Percentiles rank a stretch among this genome's conserved stretches.
Evolutionary conservation across 2,329 filamentous ascomycete genomes (phyloP).

Genomic region (Didymosphaeria variabile): DNA sequence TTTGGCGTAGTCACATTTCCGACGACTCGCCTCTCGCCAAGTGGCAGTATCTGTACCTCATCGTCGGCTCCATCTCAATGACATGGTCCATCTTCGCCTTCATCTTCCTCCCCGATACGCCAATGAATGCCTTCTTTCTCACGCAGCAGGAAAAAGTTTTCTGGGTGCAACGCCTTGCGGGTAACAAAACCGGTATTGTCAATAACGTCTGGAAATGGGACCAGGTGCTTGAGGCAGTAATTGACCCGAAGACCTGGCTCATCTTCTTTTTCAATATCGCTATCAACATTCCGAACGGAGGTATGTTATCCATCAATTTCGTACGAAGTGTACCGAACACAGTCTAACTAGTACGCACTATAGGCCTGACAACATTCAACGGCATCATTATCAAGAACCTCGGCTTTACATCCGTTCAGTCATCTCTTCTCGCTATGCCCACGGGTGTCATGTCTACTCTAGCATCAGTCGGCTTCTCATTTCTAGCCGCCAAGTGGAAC

Average conservation of each 20-base stretch:
- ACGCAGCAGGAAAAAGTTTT: constrained; percentile 50
- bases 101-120: constrained; percentile 25
- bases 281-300: constrained; percentile 12
- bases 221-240: constrained; percentile 4
- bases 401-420: constrained; percentile 5
- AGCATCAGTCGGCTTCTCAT: constrained; percentile 3
- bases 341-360: not conserved
- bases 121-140: constrained; percentile 27
- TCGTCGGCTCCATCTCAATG: constrained; percentile 34
- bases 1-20: constrained; percentile 54
- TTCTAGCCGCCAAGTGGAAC: constrained; percentile 8
- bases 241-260: constrained; percentile 14
- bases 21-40: constrained; percentile 9
- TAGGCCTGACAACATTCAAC: constrained; percentile 11
- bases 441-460: constrained; percentile 8
- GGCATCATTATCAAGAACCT: constrained; percentile 11
- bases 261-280: constrained; percentile 14
- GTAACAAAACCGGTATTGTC: constrained; percentile 30
- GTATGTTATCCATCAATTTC: constrained; percentile 37
- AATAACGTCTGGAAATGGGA: constrained; percentile 10
- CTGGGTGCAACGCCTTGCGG: constrained; percentile 62
- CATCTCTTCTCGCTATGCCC: constrained; percentile 10
- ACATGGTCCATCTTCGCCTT: constrained; percentile 28
- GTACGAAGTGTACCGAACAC: too few species aligned
- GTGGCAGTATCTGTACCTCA: constrained; percentile 30